Evolutionary conservation across 257 asterid species (phyloP), one percentile per base, ranked within the genome.

Genomic region (Plantago major): DNA sequence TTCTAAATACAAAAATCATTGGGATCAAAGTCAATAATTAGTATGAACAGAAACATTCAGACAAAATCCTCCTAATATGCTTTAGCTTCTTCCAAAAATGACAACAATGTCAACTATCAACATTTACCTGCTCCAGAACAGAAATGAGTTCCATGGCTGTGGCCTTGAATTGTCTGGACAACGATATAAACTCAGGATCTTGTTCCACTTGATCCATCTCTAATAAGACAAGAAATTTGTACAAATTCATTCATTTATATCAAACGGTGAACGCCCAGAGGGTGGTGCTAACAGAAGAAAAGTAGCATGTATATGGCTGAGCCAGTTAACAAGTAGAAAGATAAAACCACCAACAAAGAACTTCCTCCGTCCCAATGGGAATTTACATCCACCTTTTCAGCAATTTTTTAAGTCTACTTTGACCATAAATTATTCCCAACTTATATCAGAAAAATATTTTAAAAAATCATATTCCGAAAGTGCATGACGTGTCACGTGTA

Each of bases 141-240:
- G 97, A 87, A 72, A 93, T 82, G 53, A 93, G 96, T 81, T 93
- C 99, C 79, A 72, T 83, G 13, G 99, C 97, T 40, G 88, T 87
- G 54, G 90, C 89, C 87, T 89, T 93, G 80, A 89, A 93, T 71
- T 93, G 97, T 74, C 94, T 88, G 63, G 99, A 87, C 70, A 93
- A 79, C 64, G 95, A 81, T 57, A 79, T 69, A 66, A 93, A 93
- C 65, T 93, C 97, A 57, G 95, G 94, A 60, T 93, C 99, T 74
- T 87, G 95, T 74, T 89, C 99, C 68, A 89, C 89, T 74, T 83
- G 93, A 59, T 87, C 96, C 94, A 93, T 85, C 84, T 87, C 99
- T 93, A 70, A 65, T 62, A 79, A 67, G 17, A 52, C 58, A 52
- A 8, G 58, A 33, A 22, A 22, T 52, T 52, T 52, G 12, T 19